phyloP scores from a whole-genome alignment of 805 yeast species.

The Pichia nanzhaoensis region DNA sequence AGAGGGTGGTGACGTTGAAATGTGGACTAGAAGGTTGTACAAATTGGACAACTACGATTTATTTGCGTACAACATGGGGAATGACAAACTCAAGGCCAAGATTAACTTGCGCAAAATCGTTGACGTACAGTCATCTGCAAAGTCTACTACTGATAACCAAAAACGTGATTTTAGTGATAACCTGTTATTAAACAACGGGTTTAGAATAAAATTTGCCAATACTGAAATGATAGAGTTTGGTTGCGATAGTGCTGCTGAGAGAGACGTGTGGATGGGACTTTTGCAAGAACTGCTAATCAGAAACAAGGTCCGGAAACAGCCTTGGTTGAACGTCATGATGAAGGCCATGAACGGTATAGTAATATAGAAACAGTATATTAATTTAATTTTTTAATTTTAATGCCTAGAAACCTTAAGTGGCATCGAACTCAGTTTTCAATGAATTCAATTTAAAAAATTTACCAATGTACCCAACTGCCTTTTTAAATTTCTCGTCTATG shows the following conservation, averaged over 20 bases:
- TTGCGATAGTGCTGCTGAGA: conserved; percentile 64
- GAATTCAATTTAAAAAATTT: too few species aligned
- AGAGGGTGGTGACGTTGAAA: conserved; percentile 84
- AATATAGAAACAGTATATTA: too few species aligned
- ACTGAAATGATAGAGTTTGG: conserved; percentile 80
- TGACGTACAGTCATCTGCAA: conserved; percentile 35
- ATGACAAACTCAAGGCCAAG: conserved; percentile 64
- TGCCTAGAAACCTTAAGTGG: too few species aligned
- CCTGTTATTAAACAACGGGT: conserved; percentile 63
- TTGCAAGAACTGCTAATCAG: conserved; percentile 48
- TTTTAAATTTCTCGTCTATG: too few species aligned
- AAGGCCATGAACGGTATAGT: conserved; percentile 6
- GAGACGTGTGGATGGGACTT: conserved; percentile 56
- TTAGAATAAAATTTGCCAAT: conserved; percentile 67
- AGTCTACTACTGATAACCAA: not conserved
- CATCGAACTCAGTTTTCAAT: too few species aligned
- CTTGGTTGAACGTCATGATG: conserved; percentile 32
- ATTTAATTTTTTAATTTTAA: too few species aligned
- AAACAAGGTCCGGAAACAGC: conserved; percentile 29
- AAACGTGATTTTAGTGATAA: conserved; percentile 39
- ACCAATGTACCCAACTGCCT: too few species aligned
- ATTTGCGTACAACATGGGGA: conserved; percentile 67
- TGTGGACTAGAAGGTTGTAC: conserved; percentile 69
- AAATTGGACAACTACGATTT: conserved; percentile 65
- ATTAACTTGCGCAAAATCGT: conserved; percentile 68